A percentile compares a stretch with the other conserved stretches of the same genome.
Conservation (phyloP, 306 rosid species). For the Citrullus amarus region DNA sequence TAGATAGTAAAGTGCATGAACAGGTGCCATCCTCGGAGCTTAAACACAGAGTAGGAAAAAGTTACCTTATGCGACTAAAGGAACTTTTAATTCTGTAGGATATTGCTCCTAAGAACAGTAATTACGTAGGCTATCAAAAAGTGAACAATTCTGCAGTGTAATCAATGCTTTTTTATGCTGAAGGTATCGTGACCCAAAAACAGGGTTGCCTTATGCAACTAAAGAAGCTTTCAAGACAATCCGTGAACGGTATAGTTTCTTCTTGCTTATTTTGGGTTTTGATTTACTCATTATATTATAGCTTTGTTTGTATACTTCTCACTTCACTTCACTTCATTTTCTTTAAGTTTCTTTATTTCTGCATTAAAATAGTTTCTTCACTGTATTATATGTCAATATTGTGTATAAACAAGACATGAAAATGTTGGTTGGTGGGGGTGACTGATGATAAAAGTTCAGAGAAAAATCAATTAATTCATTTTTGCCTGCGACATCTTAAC, state of each 20-base stretch:
- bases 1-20: background rate
- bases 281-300: background rate
- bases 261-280: constrained; percentile 8
- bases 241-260: constrained; percentile 53
- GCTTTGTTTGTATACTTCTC: background rate
- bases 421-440: background rate
- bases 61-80: background rate
- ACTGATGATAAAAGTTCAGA: background rate
- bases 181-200: constrained; percentile 90
- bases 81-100: background rate
- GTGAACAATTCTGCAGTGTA: background rate
- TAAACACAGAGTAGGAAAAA: background rate
- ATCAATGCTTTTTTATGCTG: constrained; percentile 19
- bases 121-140: background rate
- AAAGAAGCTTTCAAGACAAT: constrained; percentile 74
- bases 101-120: background rate
- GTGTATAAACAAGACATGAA: background rate
- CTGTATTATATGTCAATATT: background rate
- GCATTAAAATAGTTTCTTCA: background rate
- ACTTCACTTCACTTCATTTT: background rate
- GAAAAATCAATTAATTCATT: background rate
- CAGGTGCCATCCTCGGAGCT: background rate
- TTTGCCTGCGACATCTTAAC: background rate
- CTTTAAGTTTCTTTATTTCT: background rate
- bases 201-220: constrained; percentile 83